Base-by-base conservation (phyloP, 106 monocot species). In the Apostasia ramifera region DNA sequence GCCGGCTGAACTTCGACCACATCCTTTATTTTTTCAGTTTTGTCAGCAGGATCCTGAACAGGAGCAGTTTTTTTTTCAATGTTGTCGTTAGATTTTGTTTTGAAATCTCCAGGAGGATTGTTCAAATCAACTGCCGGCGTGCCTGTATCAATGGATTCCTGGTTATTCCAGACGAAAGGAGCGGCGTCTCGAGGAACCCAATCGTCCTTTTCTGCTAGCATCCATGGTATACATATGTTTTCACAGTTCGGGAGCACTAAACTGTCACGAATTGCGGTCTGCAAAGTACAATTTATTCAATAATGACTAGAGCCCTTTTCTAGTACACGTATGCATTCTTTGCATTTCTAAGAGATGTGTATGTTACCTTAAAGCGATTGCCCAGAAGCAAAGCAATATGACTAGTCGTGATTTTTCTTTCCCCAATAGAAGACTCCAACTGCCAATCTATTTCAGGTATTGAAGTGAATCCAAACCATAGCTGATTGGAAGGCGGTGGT, bases 171-270 rank as follows among this genome's bases (percentile, higher is more conserved):
- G 6, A 82, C 71, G 60, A 87, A 93, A 37, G 98, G 98, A 11
- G 93, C 98, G 66, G 57, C 80, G 14, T 63, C 77, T 44, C 85
- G 63, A 61, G 92, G 90, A 38, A 82, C 75, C 98, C 98, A 99
- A 68, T 99, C 98, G 69, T 99, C 83, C 57, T 90, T 99, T 50
- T 93, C 93, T 3, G 90, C 87, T 68, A 90, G 57, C 98, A 99
- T 99, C 85, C 85, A 90, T 58, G 98, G 88, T 10, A 99, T 83
- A 61, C 53, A 69, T 52, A 99, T 76, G 67, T 70, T 82, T 77
- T 90, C 98, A 61, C 80, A 90, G 54, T 99, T 99, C 57, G 98
- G 98, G 15, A 90, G 87, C 1, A 99, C 98, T 26, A 99, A 55
- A 45, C 47, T 80, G 47, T 99, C 93, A 14, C 82, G 85, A 57